A percentile compares a stretch with the other conserved stretches of the same genome.
Evolutionary conservation across 1,284 basidiomycete genomes (phyloP).

Genomic region (Heterobasidion parviporum): DNA sequence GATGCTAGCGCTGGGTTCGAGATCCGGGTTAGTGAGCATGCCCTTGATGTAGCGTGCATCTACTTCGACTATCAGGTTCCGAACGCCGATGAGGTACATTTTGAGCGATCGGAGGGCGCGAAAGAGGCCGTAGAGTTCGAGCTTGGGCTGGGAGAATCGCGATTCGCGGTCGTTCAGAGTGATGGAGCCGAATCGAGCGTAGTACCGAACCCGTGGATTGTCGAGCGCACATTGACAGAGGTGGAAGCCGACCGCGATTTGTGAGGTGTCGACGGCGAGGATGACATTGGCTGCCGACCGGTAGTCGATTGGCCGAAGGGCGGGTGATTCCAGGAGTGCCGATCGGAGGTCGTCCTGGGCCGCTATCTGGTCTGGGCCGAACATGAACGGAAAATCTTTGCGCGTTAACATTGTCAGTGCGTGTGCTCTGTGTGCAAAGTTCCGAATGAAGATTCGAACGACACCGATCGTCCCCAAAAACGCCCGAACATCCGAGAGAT

Average conservation of each 20-base stretch:
- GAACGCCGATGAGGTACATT: constrained; percentile 25
- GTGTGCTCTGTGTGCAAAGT: constrained; percentile 12
- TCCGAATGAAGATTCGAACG: constrained; percentile 12
- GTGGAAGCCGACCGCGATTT: constrained; percentile 23
- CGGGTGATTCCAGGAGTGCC: constrained; percentile 10
- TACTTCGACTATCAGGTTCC: constrained; percentile 27
- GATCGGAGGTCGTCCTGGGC: constrained; percentile 15
- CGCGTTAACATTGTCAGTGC: constrained; percentile 9
- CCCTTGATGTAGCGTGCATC: constrained; percentile 7
- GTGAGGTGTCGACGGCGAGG: constrained; percentile 24
- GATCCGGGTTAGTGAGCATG: constrained; percentile 14
- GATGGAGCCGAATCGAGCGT: constrained; percentile 21
- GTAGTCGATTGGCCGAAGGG: constrained; percentile 23
- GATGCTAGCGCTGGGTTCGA: constrained; percentile 25
- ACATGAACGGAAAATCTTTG: constrained; percentile 12
- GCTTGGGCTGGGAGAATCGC: constrained; percentile 30
- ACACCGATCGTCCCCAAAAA: constrained; percentile 12
- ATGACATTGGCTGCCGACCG: constrained; percentile 16
- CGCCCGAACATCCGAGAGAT: constrained; percentile 2
- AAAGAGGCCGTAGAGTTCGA: constrained; percentile 31
- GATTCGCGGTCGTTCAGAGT: constrained; percentile 26
- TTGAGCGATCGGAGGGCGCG: constrained; percentile 18
- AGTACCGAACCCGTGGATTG: neutral
- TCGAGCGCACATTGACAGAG: constrained; percentile 19
- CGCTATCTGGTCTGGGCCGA: constrained; percentile 10